Conservation (phyloP, 306 rosid species). For the Phaseolus lunatus region DNA sequence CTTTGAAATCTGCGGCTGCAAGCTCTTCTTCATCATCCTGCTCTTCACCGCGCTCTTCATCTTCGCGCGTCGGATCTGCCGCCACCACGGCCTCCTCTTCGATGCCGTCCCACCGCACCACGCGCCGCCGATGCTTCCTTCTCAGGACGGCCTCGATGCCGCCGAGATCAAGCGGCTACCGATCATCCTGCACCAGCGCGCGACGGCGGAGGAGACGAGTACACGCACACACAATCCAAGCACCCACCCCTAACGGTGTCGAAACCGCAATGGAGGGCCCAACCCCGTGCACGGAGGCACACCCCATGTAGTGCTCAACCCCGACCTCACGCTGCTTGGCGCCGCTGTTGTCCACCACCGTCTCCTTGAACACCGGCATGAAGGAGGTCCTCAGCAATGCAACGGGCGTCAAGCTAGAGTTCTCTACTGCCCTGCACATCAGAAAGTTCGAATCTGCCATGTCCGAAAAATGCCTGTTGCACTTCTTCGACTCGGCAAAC, state of each 20-base stretch:
- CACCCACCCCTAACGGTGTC: constrained; percentile 60
- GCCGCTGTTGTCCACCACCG: constrained; percentile 51
- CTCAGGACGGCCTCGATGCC: constrained; percentile 57
- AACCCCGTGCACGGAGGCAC: constrained; percentile 72
- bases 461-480: constrained; percentile 63
- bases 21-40: constrained; percentile 65
- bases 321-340: constrained; percentile 44
- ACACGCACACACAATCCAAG: constrained; percentile 67
- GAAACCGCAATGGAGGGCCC: constrained; percentile 74
- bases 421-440: constrained; percentile 65
- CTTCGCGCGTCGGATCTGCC: constrained; percentile 75
- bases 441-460: constrained; percentile 69
- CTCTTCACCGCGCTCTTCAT: constrained; percentile 56
- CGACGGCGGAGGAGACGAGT: constrained; percentile 61
- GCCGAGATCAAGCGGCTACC: constrained; percentile 64
- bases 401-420: constrained; percentile 61
- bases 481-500: constrained; percentile 53
- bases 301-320: constrained; percentile 65
- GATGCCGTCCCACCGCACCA: background rate
- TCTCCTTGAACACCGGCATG: constrained; percentile 69
- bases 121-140: background rate
- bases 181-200: constrained; percentile 62
- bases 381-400: constrained; percentile 58
- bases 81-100: constrained; percentile 39
- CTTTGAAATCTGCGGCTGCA: constrained; percentile 62